These are phyloP conservation scores for Coriaria nepalensis DNA, from an alignment of 306 rosid genomes.

Conservation along the genomic window DNA sequence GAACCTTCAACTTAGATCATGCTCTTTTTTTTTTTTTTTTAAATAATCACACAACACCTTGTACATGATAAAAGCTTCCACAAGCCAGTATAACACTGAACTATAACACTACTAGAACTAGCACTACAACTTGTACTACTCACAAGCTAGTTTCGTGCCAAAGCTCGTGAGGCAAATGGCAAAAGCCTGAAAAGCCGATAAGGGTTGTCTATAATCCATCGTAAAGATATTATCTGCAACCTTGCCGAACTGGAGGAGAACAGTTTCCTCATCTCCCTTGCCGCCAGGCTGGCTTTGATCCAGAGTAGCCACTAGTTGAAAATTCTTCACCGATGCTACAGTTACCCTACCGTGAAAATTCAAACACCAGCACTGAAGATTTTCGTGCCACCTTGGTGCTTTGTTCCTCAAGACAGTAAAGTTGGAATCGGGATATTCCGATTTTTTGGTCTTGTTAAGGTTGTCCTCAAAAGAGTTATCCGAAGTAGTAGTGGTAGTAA, in stretches of 20 bases:
- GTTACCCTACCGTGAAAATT: constrained; percentile 99
- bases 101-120: too few species aligned
- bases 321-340: constrained; percentile 86
- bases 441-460: constrained; percentile 15
- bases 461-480: constrained; percentile 15
- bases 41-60: too few species aligned
- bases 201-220: constrained; percentile 91
- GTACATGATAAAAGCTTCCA: too few species aligned
- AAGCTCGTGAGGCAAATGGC: constrained; percentile 97
- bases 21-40: too few species aligned
- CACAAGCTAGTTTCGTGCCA: constrained; percentile 96
- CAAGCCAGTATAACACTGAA: too few species aligned
- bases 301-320: constrained; percentile 70
- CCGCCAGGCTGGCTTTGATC: constrained; percentile 87
- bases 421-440: constrained; percentile 27
- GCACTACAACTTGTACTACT: constrained; percentile 20
- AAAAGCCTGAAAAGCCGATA: constrained; percentile 93
- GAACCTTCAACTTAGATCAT: too few species aligned
- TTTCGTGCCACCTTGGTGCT: constrained; percentile 98
- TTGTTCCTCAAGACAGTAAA: constrained; percentile 67
- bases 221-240: constrained; percentile 86
- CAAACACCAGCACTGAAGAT: constrained; percentile 96
- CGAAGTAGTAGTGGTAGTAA: constrained; percentile 6
- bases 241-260: constrained; percentile 92
- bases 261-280: constrained; percentile 85